phyloP scores from a whole-genome alignment of 1,284 basidiomycete genomes.

The Irpex sp. region DNA sequence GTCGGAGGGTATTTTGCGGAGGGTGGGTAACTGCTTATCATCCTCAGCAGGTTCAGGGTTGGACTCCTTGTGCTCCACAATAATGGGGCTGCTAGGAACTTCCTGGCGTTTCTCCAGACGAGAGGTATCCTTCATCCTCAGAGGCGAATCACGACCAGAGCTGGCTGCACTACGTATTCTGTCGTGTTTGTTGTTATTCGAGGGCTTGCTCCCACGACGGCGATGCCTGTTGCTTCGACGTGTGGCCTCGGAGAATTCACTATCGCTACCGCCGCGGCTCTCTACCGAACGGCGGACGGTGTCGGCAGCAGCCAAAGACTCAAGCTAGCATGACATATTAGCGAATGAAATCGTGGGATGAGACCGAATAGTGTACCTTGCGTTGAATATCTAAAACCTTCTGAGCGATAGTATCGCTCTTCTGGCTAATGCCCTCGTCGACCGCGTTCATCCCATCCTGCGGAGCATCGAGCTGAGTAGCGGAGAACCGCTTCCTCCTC shows the following conservation, averaged over 20 bases:
- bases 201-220: slow-evolving; percentile 18
- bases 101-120: not conserved
- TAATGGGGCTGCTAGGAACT: not conserved
- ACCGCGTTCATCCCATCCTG: slow-evolving; percentile 80
- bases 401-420: slow-evolving; percentile 79
- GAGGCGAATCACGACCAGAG: not conserved
- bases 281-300: slow-evolving; percentile 37
- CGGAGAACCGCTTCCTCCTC: slow-evolving; percentile 75
- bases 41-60: slow-evolving; percentile 6
- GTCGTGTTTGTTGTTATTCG: slow-evolving; percentile 18
- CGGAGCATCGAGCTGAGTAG: slow-evolving; percentile 50
- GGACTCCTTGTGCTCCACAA: not conserved
- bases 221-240: slow-evolving; percentile 15
- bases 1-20: slow-evolving; percentile 34
- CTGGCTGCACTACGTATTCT: slow-evolving; percentile 13
- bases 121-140: not conserved
- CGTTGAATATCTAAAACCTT: slow-evolving; percentile 82
- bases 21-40: slow-evolving; percentile 14
- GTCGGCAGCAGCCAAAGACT: slow-evolving; percentile 64
- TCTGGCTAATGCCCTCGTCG: slow-evolving; percentile 77
- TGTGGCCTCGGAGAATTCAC: slow-evolving; percentile 35
- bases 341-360: not conserved
- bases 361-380: slow-evolving; percentile 47
- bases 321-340: slow-evolving; percentile 45
- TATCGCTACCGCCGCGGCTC: slow-evolving; percentile 45